Base-by-base conservation (phyloP, 352 stramenopile genomes). In the Pythium aquatile region DNA sequence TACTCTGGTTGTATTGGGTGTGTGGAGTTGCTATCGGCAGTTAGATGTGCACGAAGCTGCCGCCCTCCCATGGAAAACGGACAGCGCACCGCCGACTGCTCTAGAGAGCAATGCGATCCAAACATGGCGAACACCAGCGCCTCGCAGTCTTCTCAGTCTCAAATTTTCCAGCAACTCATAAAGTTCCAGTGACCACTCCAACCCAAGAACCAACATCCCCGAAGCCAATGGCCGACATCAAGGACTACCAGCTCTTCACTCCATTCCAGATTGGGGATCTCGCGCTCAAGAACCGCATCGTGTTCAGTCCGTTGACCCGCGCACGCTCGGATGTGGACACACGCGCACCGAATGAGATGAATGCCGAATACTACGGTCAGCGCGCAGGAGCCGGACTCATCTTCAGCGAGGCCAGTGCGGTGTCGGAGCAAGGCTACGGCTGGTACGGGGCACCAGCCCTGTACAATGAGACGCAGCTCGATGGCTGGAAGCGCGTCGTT, bases 301-400 rank as follows among this genome's bases (percentile, higher is more conserved):
- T 79, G 24, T 52, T 82, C 48, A 69, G 69, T 14, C 75, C 75
- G 7, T 35, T 81, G 5, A 82, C 75, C n/a, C 68, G 33, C 13
- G 32, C 51, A 28, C 68, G 35, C 20, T 47, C 54, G 3, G 54
- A 44, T 9, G 26, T 44, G 3, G 10, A 42, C 16, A 58, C 28
- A 4, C 51, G 9, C 20, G 30, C 11, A 4, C 26, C 30, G 10
- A 62, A 37, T 16, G 56, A 39, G 5, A 6, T 54, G 5, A 37
- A 37, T 10, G 32, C 10, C 32, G 32, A 37, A 10, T 37, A 37
- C 32, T 37, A 79, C 52, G 49, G 26, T 9, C 61, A 68, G 26
- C 56, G 70, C 17, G 69, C 66, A 2, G 58, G 61, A 2, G 59
- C 55, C 10, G 72, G 69, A 14, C 63, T 79, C 30, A 66, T 79